Evolutionary conservation across 768 basidiomycete species (phyloP), one percentile per base, ranked within the genome.

Genomic region (Leccinum subgranulosum): DNA sequence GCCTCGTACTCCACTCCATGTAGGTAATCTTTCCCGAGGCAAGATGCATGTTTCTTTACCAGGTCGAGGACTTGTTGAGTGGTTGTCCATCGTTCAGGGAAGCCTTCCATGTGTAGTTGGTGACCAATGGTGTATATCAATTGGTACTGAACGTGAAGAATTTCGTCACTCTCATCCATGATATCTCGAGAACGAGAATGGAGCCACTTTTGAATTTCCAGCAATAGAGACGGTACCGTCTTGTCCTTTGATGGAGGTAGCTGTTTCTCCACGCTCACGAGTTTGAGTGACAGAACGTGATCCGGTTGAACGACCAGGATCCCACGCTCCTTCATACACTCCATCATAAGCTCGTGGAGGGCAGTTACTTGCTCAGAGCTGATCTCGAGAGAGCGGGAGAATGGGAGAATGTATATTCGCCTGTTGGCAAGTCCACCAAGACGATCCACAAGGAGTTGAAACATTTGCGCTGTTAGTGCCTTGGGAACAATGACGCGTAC

Each of bases 401-500:
- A 82, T 3, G 83, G 84, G 2, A 83, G 28, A 53, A 72, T 77
- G 53, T 79, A 83, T 8, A 84, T 64, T 0, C 76, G 77, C 9
- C 80, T 74, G 55, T 83, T 77, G 1, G 64, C 58, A 14, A 84
- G 75, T 10, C 79, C 77, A 36, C 75, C 69, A 1, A 84, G 64
- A 5, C 77, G 74, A 11, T 76, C 70, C 2, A 69, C 72, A 4
- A 84, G 73, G 14, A 79, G 59, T 9, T 77, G 74, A 56, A 84
- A 81, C 78, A 80, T 83, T 53, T 81, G 79, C 1, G 61, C 63
- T 0, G 72, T 68, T 21, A 84, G 70, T 0, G 81, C 67, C 54
- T 82, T 83, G n/a, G 81, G 71, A 19, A 80, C 77, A 3, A 84
- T 68, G 41, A 84, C 74, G 11, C 83, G 76, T 39, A 77, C 77